Percentiles rank a stretch among this genome's conserved stretches.
Evolutionary conservation across 306 rosid species (phyloP).

Genomic region (Ormosia emarginata): DNA sequence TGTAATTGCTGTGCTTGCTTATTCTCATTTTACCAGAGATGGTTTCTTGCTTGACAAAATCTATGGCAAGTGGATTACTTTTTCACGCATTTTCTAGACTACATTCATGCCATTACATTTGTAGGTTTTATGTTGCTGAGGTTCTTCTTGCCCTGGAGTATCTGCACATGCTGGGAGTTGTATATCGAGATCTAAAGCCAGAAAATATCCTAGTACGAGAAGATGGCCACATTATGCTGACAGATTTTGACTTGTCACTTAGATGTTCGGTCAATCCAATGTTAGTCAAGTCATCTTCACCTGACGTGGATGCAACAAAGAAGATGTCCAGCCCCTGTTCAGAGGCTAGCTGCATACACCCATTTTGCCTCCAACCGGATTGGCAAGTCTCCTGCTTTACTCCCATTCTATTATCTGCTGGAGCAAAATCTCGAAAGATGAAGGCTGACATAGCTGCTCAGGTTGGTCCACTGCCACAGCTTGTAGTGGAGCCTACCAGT

Average conservation of each 20-base stretch:
- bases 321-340: slow-evolving; percentile 66
- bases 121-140: slow-evolving; percentile 93
- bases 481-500: slow-evolving; percentile 83
- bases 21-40: background rate
- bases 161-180: slow-evolving; percentile 94
- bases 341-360: slow-evolving; percentile 84
- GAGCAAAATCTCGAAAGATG: slow-evolving; percentile 73
- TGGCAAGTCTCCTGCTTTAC: slow-evolving; percentile 98
- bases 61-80: background rate
- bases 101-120: slow-evolving; percentile 4
- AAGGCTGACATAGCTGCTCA: slow-evolving; percentile 65
- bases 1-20: background rate
- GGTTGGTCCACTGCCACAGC: slow-evolving; percentile 79
- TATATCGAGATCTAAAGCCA: slow-evolving; percentile 94
- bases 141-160: slow-evolving; percentile 94
- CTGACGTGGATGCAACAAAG: slow-evolving; percentile 46
- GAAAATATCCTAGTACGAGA: slow-evolving; percentile 92
- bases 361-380: slow-evolving; percentile 94
- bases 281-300: slow-evolving; percentile 71
- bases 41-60: background rate
- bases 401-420: slow-evolving; percentile 63
- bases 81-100: slow-evolving; percentile 7
- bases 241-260: slow-evolving; percentile 90
- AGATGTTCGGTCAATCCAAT: slow-evolving; percentile 80
- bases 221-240: slow-evolving; percentile 98